Evolutionary conservation across 192 early-diverging fungal species (phyloP).

Genomic region (Anaeromyces robustus): DNA sequence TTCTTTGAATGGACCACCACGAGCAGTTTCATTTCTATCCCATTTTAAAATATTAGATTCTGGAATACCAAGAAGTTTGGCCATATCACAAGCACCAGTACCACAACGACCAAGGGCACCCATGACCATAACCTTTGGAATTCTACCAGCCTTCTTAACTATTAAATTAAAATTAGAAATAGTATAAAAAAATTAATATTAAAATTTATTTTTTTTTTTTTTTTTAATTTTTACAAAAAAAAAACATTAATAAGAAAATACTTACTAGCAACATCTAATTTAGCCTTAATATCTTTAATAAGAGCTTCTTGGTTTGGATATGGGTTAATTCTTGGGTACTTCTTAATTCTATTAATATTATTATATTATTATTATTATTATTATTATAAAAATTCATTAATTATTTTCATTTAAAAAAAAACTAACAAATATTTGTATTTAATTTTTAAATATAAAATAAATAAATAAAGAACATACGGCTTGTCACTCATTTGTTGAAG

Average conservation of each 20-base stretch:
- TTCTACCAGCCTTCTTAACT: constrained; percentile 34
- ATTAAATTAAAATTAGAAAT: not conserved
- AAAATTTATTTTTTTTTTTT: too few species aligned
- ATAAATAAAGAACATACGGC: constrained; percentile 3
- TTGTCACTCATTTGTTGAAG: constrained; percentile 10
- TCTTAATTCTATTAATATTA: constrained; percentile 18
- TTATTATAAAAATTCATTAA: too few species aligned
- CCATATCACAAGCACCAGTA: constrained; percentile 70
- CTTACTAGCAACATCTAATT: constrained; percentile 40
- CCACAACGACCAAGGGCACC: constrained; percentile 94
- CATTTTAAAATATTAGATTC: constrained; percentile 74
- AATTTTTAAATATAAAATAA: too few species aligned
- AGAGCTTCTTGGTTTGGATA: constrained; percentile 72
- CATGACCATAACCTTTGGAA: constrained; percentile 89
- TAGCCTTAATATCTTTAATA: constrained; percentile 50
- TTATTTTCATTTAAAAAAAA: too few species aligned
- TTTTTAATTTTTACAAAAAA: too few species aligned
- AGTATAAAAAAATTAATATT: too few species aligned
- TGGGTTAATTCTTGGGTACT: constrained; percentile 61
- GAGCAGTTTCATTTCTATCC: constrained; percentile 88
- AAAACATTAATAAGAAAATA: constrained; percentile 8
- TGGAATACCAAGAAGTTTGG: constrained; percentile 63
- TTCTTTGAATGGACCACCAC: constrained; percentile 82
- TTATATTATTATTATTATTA: too few species aligned
- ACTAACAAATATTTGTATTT: too few species aligned